phyloP scores from a whole-genome alignment of 257 asterid genomes.

The Nicotiana obtusifolia region DNA sequence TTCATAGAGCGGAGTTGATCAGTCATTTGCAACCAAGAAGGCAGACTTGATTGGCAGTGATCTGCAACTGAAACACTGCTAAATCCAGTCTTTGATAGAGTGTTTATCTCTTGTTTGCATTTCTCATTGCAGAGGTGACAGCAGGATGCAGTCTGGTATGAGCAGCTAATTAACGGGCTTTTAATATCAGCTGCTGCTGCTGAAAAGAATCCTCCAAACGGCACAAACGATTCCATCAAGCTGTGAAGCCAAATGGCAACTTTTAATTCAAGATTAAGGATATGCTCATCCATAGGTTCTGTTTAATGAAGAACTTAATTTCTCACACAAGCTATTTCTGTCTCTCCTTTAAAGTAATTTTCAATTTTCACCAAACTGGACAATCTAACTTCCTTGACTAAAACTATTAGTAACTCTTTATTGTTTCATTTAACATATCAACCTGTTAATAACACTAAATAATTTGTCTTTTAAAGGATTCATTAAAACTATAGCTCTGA shows the following conservation, averaged over 20 bases:
- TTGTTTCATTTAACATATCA: too few species aligned
- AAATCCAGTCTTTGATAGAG: slow-evolving; percentile 34
- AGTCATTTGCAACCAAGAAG: slow-evolving; percentile 46
- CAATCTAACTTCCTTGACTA: too few species aligned
- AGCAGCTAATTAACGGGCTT: slow-evolving; percentile 29
- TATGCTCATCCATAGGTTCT: too few species aligned
- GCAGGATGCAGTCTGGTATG: slow-evolving; percentile 30
- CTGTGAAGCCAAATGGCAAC: slow-evolving; percentile 28
- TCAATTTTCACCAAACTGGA: too few species aligned
- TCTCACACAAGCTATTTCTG: too few species aligned
- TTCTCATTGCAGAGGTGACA: slow-evolving; percentile 65
- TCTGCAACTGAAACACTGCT: slow-evolving; percentile 25
- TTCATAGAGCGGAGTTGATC: slow-evolving; percentile 24
- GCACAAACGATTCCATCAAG: slow-evolving; percentile 97
- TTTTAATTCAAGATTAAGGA: too few species aligned
- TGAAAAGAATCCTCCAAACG: slow-evolving; percentile 91
- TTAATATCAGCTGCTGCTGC: slow-evolving; percentile 43
- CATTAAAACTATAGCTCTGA: background rate
- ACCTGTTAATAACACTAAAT: background rate
- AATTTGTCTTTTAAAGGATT: background rate
- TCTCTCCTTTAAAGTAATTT: too few species aligned
- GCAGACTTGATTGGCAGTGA: slow-evolving; percentile 36
- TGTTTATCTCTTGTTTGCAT: slow-evolving; percentile 53
- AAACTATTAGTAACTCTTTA: too few species aligned
- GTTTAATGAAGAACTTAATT: too few species aligned